These are phyloP conservation scores for Fomitopsis serialis DNA, from an alignment of 768 basidiomycete genomes.

Conservation along the genomic window DNA sequence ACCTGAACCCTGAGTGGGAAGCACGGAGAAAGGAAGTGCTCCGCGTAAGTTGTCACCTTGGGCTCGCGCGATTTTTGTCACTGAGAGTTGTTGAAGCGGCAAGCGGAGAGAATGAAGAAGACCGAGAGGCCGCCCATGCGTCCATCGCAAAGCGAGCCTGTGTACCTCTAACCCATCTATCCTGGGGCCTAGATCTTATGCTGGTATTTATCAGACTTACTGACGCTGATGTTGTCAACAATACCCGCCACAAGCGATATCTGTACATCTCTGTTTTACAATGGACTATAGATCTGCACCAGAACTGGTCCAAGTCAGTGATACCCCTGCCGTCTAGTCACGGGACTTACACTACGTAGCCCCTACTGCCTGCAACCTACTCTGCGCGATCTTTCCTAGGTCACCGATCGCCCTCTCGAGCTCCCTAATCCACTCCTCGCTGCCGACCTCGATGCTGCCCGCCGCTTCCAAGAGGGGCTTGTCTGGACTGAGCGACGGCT, in stretches of 20 bases:
- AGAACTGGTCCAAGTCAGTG: no score
- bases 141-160: neutral
- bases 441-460: slow-evolving; percentile 29
- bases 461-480: slow-evolving; percentile 36
- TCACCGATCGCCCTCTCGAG: slow-evolving; percentile 68
- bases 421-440: slow-evolving; percentile 59
- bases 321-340: no score
- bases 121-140: slow-evolving; percentile 1
- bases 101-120: slow-evolving; percentile 12
- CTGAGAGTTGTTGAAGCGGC: slow-evolving; percentile 11
- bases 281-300: no score
- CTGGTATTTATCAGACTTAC: slow-evolving; percentile 12
- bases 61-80: neutral
- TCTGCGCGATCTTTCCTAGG: slow-evolving; percentile 73
- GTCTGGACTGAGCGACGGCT: slow-evolving; percentile 42
- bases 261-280: neutral
- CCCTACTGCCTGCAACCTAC: slow-evolving; percentile 44
- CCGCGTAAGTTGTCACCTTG: slow-evolving; percentile 33
- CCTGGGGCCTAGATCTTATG: slow-evolving; percentile 12
- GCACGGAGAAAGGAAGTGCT: slow-evolving; percentile 45
- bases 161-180: neutral
- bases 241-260: neutral
- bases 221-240: neutral
- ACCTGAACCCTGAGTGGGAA: slow-evolving; percentile 59
- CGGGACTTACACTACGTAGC: neutral